A percentile compares a stretch with the other conserved stretches of the same genome.
phyloP scores from a whole-genome alignment of 1,284 basidiomycete genomes.

The Melanopsichium pennsylvanicum region DNA sequence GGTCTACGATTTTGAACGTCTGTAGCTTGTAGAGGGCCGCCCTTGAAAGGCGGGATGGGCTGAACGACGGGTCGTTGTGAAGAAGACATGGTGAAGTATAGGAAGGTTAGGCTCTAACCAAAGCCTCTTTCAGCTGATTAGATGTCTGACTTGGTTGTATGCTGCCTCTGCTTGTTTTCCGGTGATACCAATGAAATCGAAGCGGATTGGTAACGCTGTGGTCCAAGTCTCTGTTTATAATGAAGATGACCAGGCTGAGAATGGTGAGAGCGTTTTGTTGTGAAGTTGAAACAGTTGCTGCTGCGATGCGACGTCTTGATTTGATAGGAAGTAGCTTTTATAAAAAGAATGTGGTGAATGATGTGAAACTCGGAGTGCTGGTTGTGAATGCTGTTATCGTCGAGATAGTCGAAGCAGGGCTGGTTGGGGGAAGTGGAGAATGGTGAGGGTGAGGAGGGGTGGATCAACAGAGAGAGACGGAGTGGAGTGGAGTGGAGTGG shows the following conservation, averaged over 20 bases:
- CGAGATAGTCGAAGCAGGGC: background rate
- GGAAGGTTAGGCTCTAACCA: constrained; percentile 7
- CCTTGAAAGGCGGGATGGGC: constrained; percentile 49
- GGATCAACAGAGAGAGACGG: background rate
- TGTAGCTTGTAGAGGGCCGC: constrained; percentile 35
- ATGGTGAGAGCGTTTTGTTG: background rate
- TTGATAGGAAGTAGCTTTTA: background rate
- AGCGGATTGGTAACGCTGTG: no score
- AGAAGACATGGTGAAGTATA: constrained; percentile 26
- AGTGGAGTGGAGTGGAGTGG: constrained; percentile 23
- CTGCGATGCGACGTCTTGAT: background rate
- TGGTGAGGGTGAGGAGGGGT: background rate
- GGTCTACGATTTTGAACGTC: constrained; percentile 40
- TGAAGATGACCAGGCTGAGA: no score
- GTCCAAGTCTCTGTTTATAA: background rate
- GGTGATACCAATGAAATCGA: no score
- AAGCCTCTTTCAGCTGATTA: constrained; percentile 2
- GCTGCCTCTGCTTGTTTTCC: no score
- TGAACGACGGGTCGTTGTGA: constrained; percentile 35
- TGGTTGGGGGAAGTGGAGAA: background rate
- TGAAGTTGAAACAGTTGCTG: background rate
- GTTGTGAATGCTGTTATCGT: background rate
- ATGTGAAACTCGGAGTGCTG: constrained; percentile 1
- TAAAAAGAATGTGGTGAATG: constrained; percentile 16
- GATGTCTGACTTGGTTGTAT: no score